Base-by-base conservation (phyloP, 2,329 filamentous ascomycete genomes). In the Fusarium albosuccineum region DNA sequence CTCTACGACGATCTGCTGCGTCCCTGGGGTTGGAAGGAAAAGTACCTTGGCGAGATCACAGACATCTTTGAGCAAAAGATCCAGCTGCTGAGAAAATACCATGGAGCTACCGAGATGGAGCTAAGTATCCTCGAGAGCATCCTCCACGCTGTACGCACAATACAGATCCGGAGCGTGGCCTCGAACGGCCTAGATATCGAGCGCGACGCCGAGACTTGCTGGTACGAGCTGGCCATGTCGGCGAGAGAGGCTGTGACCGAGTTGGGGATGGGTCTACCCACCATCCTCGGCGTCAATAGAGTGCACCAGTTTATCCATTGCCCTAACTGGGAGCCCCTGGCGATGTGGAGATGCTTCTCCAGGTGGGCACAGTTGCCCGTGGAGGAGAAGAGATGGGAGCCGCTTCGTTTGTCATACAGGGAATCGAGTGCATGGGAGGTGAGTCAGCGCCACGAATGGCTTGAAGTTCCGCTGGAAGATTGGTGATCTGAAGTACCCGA, bases 31-130 rank as follows among this genome's bases (percentile, higher is more conserved):
- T 51, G 56, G 41, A 29, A 27, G 27, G 16, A 36, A 10, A 6
- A 5, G 1, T 41, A 57, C 4, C 9, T 40, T 1, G 16, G 40
- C 1, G 39, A 66, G 10, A 13, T 59, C 10, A 37, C 29, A 3
- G 48, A 67, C 2, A 39, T 30, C 9, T 40, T 65, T 9, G 41
- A 42, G 11, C 11, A 16, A n/a, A 64, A 66, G 44, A 13, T 68
- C 4, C 13, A 37, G 1, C 6, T 68, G 3, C 10, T 66, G 7
- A 9, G 41, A 13, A 40, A n/a, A 9, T 58, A 66, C 13, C 1
- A 45, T 2, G 56, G 46, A 2, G 26, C 57, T 8, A 13, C 27
- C 2, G 22, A 52, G 2, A 3, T 3, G 1, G 56, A 66, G n/a
- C 16, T 8, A 5, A 5, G 6, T 3, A 2, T 45, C 5, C 33